Evolutionary conservation across 345 rosid genomes (phyloP).

Genomic region (Camelina neglecta): DNA sequence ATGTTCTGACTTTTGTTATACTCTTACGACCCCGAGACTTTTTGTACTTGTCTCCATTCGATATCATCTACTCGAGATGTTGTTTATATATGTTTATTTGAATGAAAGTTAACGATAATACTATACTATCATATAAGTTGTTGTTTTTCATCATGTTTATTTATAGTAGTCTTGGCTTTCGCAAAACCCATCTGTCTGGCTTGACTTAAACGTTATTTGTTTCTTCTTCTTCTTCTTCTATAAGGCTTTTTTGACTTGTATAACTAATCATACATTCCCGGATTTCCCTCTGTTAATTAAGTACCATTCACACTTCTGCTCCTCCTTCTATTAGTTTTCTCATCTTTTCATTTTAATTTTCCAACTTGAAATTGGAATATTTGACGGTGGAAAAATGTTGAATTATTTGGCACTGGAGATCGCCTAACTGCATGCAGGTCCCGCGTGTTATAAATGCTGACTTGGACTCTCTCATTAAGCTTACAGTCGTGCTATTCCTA

Average conservation of each 20-base stretch:
- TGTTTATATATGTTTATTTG: conserved; percentile 17
- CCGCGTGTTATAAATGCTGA: neutral
- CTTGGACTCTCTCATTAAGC: neutral
- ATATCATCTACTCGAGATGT: conserved; percentile 18
- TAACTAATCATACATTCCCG: conserved; percentile 15
- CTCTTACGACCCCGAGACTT: conserved; percentile 21
- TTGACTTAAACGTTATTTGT: conserved; percentile 13
- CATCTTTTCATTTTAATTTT: neutral
- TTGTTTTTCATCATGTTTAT: neutral
- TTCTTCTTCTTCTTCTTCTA: neutral
- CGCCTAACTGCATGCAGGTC: neutral
- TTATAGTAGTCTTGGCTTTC: conserved; percentile 11
- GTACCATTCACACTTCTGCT: conserved; percentile 31
- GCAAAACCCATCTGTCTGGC: conserved; percentile 2
- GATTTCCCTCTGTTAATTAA: neutral
- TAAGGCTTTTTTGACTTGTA: conserved; percentile 9
- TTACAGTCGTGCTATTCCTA: neutral
- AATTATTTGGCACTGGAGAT: neutral
- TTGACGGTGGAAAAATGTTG: conserved; percentile 31
- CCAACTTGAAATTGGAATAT: conserved; percentile 22
- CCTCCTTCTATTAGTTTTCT: neutral
- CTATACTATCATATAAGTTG: neutral
- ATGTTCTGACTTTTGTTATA: conserved; percentile 20
- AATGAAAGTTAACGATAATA: conserved; percentile 1
- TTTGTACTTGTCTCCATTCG: conserved; percentile 10